Base-by-base conservation (phyloP, 805 yeast genomes). In the Ogataea corticis region DNA sequence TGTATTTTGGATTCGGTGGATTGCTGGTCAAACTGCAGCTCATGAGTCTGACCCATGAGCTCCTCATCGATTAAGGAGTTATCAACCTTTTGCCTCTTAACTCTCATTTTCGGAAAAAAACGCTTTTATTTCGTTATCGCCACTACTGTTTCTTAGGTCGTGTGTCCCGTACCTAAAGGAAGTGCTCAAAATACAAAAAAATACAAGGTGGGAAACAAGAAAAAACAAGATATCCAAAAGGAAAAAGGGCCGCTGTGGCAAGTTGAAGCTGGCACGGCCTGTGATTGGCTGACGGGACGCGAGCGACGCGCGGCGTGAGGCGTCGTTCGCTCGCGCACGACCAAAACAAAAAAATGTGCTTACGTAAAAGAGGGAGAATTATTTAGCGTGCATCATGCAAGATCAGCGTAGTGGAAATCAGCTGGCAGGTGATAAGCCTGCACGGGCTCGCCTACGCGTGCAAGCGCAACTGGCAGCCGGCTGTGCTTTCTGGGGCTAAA, bases 31-130 rank as follows among this genome's bases (percentile, higher is more conserved):
- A 47, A 51, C 25, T 49, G 57, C 16, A 54, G 31, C 13, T 53
- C 57, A 40, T 55, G 56, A 19, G 53, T 34, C 38, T 56, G 55
- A 27, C 46, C 47, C 53, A 55, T 55, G 4, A 56, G 38, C 23
- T 55, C 61, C 33, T 58, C 61, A 37, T 56, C 59, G 15, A 56
- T 53, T 11, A 58, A 41, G 17, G 59, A 49, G 42, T 41, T 49
- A 30, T 58, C 59, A 16, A 55, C 47, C 34, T 58, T 58, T 42
- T 53, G 53, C 42, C 57, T 51, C 41, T 57, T 57, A 30, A 45
- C 32, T 42, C 54, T 48, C 40, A 37, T 37, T 16, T n/a, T 16
- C 27, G n/a, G 28, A 42, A 50, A 15, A 50, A 52, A 55, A 56
- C 51, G 32, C 23, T 34, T 16, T 21, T 38, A 12, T 27, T 36